A percentile compares a stretch with the other conserved stretches of the same genome.
Conservation (phyloP, 768 basidiomycete genomes). For the Suillus subalutaceus region DNA sequence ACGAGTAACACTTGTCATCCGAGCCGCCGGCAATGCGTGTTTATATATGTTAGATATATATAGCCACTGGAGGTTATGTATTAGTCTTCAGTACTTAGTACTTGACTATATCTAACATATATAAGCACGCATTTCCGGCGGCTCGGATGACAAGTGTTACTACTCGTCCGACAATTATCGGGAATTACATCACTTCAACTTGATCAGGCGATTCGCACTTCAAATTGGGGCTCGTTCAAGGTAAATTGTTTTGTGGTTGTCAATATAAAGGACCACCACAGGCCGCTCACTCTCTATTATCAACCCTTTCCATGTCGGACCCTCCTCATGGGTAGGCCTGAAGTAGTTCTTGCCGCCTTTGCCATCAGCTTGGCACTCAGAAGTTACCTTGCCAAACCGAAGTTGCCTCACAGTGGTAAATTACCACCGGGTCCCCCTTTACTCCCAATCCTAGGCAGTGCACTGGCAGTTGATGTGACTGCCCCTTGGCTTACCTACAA, state of each 20-base stretch:
- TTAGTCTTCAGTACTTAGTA: too few relatives aligned
- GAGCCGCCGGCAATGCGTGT: too few relatives aligned
- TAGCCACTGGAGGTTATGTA: too few relatives aligned
- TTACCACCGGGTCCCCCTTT: not conserved
- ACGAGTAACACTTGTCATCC: too few relatives aligned
- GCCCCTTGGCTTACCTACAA: conserved; percentile 10
- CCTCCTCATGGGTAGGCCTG: not conserved
- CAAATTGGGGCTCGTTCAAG: not conserved
- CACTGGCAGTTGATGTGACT: conserved; percentile 1
- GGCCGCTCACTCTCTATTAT: not conserved
- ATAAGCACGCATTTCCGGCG: too few relatives aligned
- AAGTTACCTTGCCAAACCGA: not conserved
- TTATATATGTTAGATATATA: too few relatives aligned
- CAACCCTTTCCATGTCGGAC: not conserved
- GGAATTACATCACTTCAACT: too few relatives aligned
- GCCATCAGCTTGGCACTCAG: not conserved
- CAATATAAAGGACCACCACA: not conserved
- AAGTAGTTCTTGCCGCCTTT: not conserved
- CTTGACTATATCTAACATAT: too few relatives aligned
- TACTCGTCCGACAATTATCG: too few relatives aligned
- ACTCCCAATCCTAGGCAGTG: conserved; percentile 5
- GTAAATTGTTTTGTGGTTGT: not conserved
- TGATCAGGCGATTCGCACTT: too few relatives aligned
- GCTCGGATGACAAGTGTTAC: too few relatives aligned
- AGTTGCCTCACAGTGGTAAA: not conserved